phyloP scores from a whole-genome alignment of 106 monocot genomes.

The Dendrobium officinale region DNA sequence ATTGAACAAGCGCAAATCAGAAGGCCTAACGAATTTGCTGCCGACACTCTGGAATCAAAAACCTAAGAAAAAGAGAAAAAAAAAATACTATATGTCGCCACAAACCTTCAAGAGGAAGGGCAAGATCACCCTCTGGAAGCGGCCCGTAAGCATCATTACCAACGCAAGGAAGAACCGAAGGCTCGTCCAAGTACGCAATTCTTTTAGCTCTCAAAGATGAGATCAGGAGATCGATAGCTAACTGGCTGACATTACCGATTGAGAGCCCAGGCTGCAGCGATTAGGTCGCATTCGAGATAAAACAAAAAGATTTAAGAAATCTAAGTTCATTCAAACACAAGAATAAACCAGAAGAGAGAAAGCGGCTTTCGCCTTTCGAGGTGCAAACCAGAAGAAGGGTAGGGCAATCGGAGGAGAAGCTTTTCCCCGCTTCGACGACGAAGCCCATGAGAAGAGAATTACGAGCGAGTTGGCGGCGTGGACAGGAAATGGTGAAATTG shows the following conservation, averaged over 20 bases:
- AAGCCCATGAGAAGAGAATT: conserved; percentile 26
- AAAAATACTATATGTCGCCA: not conserved
- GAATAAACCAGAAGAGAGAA: not conserved
- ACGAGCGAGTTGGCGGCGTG: not conserved
- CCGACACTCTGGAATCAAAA: not conserved
- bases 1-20: not conserved
- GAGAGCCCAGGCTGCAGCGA: conserved; percentile 65
- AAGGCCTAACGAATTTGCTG: no score
- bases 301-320: not conserved
- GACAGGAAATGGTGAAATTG: not conserved
- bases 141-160: conserved; percentile 92
- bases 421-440: conserved; percentile 25
- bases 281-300: not conserved
- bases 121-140: conserved; percentile 46
- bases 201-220: conserved; percentile 47
- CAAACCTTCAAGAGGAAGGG: conserved; percentile 84
- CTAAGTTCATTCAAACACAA: not conserved
- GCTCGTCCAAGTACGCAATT: conserved; percentile 81
- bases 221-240: conserved; percentile 78
- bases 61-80: not conserved
- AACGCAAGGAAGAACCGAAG: conserved; percentile 82
- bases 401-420: conserved; percentile 44
- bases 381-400: conserved; percentile 64
- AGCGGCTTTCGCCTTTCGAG: not conserved
- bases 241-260: conserved; percentile 94